Evolutionary conservation across 75 land plant species (phyloP).

Genomic region (Cunninghamia lanceolata): DNA sequence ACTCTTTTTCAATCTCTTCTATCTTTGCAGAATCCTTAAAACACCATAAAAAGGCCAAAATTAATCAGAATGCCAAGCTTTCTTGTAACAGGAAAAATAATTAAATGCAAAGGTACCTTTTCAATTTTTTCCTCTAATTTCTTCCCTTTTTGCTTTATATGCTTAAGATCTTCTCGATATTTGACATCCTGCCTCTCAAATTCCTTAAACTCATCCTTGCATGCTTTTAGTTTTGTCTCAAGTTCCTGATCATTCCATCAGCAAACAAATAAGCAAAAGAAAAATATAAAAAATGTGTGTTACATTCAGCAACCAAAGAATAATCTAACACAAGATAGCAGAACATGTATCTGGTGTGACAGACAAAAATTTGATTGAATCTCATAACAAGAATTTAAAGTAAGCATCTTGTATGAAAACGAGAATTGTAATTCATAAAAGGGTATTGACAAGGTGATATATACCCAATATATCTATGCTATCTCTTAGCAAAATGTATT

Average conservation of each 20-base stretch:
- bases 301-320: neutral
- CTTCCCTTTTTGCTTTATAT: conserved; percentile 85
- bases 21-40: conserved; percentile 75
- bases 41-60: neutral
- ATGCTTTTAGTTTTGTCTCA: conserved; percentile 56
- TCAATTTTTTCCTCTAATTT: conserved; percentile 84
- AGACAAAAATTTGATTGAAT: neutral
- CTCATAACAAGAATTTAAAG: neutral
- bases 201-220: conserved; percentile 83
- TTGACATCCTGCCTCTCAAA: conserved; percentile 96
- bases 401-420: neutral
- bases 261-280: neutral
- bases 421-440: neutral
- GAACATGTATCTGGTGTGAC: neutral
- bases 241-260: conserved; percentile 51
- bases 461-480: neutral
- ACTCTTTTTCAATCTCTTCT: conserved; percentile 51
- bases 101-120: conserved; percentile 41
- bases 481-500: neutral
- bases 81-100: conserved; percentile 9
- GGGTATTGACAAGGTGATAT: neutral
- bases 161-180: conserved; percentile 89
- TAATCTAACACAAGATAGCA: neutral
- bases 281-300: neutral
- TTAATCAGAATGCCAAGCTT: neutral